Conservation (phyloP, 495 filamentous ascomycete species). For the Xanthoparmelia taractica region DNA sequence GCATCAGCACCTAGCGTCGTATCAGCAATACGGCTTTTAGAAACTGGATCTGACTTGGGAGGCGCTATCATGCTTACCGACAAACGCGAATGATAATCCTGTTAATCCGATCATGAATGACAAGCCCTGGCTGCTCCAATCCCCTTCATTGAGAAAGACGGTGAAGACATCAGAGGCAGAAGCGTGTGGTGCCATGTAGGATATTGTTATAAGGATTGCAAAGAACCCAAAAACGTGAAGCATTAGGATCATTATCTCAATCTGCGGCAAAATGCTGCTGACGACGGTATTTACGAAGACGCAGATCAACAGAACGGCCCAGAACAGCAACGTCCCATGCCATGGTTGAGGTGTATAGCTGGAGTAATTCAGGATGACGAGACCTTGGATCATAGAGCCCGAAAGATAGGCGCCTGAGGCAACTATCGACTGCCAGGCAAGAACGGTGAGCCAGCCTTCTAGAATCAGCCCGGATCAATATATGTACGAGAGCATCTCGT, state of each 20-base stretch:
- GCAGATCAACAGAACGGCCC: slow-evolving; percentile 33
- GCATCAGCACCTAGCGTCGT: background rate
- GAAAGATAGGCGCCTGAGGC: slow-evolving; percentile 27
- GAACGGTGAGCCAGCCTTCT: slow-evolving; percentile 38
- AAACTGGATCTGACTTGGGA: too few species aligned
- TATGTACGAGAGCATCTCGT: slow-evolving; percentile 9
- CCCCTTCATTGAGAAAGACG: slow-evolving; percentile 40
- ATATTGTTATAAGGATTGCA: slow-evolving; percentile 43
- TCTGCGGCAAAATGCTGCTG: slow-evolving; percentile 33
- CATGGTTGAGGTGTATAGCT: slow-evolving; percentile 33
- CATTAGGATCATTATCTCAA: slow-evolving; percentile 40
- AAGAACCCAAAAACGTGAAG: slow-evolving; percentile 46
- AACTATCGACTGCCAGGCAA: slow-evolving; percentile 29
- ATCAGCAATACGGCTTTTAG: too few species aligned
- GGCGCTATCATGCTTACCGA: too few species aligned
- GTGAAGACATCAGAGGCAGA: slow-evolving; percentile 37
- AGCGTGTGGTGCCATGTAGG: slow-evolving; percentile 35
- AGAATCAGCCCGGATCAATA: slow-evolving; percentile 31
- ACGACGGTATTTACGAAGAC: slow-evolving; percentile 37
- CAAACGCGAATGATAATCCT: slow-evolving; percentile 36
- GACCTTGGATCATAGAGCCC: slow-evolving; percentile 36
- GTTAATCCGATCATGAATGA: slow-evolving; percentile 40
- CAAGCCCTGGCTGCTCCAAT: slow-evolving; percentile 37
- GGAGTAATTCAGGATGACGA: slow-evolving; percentile 31
- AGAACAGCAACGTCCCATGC: slow-evolving; percentile 38